These are phyloP conservation scores for Penicillium pancosmium DNA, from an alignment of 495 filamentous ascomycete genomes.

Conservation along the genomic window DNA sequence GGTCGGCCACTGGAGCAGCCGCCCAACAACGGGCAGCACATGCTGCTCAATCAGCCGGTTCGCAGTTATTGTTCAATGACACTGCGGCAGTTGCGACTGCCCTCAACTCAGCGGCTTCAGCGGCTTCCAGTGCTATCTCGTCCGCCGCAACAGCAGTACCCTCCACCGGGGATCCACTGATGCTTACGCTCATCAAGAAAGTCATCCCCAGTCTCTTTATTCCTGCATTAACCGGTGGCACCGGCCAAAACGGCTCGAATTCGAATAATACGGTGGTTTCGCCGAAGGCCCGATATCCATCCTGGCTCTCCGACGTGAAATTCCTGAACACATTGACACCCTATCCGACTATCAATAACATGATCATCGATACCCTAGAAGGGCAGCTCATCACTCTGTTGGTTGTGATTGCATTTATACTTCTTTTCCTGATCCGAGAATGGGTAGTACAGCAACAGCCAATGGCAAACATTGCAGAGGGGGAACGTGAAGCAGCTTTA, in stretches of 20 bases:
- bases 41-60: constrained; percentile 17
- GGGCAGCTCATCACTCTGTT: constrained; percentile 90
- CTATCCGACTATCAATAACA: constrained; percentile 71
- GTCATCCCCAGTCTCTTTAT: constrained; percentile 42
- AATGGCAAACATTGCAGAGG: constrained; percentile 60
- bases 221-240: constrained; percentile 38
- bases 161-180: constrained; percentile 47
- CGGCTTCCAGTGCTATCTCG: constrained; percentile 29
- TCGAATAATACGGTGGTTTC: constrained; percentile 27
- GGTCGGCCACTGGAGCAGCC: constrained; percentile 52
- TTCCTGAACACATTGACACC: constrained; percentile 75
- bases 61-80: constrained; percentile 29
- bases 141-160: constrained; percentile 30
- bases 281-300: constrained; percentile 40
- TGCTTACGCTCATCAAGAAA: constrained; percentile 51
- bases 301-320: constrained; percentile 68
- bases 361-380: constrained; percentile 83
- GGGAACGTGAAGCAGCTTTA: constrained; percentile 50
- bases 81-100: constrained; percentile 42
- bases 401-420: constrained; percentile 88
- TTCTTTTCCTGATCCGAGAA: constrained; percentile 94
- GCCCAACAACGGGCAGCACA: constrained; percentile 25
- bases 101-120: constrained; percentile 24
- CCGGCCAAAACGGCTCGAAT: constrained; percentile 17
- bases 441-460: constrained; percentile 99